phyloP scores from a whole-genome alignment of 371 early-diverging fungal genomes.

The Blakeslea trispora region DNA sequence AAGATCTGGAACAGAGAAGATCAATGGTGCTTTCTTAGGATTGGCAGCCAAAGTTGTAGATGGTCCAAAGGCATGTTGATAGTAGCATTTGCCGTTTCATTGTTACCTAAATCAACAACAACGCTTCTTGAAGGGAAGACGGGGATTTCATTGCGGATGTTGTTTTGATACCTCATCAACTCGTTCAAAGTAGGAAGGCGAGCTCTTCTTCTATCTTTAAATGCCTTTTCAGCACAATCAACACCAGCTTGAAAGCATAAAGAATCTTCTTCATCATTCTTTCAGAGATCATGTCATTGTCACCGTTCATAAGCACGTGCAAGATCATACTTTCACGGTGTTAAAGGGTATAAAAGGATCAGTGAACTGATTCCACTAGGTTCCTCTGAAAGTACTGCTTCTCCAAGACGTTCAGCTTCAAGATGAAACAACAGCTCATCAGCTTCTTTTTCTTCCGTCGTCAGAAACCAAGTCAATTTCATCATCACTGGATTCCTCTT shows the following conservation, averaged over 20 bases:
- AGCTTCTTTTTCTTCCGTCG: too few species aligned
- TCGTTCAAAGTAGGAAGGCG: background rate
- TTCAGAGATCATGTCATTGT: background rate
- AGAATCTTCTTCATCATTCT: background rate
- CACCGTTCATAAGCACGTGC: background rate
- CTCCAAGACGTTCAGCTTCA: too few species aligned
- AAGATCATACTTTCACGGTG: background rate
- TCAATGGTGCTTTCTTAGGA: background rate
- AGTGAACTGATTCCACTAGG: background rate
- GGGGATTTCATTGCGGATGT: background rate
- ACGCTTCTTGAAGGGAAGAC: background rate
- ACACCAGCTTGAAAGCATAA: background rate
- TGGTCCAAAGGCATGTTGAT: background rate
- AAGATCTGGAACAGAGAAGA: background rate
- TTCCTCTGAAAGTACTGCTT: too few species aligned
- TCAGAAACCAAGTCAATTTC: too few species aligned
- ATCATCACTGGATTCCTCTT: too few species aligned
- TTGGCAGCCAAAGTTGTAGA: background rate
- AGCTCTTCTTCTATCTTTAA: background rate
- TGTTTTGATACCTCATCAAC: background rate
- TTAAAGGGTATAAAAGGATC: background rate
- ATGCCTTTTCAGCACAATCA: background rate
- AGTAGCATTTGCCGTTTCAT: background rate
- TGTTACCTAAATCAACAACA: background rate
- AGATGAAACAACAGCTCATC: too few species aligned